A percentile compares a stretch with the other conserved stretches of the same genome.
These are phyloP conservation scores for Fusarium sp. DNA, from an alignment of 2,329 filamentous ascomycete genomes.

Conservation along the genomic window DNA sequence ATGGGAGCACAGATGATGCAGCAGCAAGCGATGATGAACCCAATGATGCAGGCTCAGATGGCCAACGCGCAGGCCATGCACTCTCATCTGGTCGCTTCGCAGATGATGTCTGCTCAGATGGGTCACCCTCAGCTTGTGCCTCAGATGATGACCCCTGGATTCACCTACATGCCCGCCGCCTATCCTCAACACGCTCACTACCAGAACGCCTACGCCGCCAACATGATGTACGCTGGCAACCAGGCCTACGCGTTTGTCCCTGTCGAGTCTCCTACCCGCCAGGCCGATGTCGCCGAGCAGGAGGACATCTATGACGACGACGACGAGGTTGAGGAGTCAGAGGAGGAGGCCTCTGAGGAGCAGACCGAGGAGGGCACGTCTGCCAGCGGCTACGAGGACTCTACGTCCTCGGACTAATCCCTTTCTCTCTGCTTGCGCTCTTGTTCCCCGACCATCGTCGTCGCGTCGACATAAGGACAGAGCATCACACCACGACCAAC, in stretches of 20 bases:
- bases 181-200: background rate
- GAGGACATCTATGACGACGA: background rate
- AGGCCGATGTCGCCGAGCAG: background rate
- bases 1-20: background rate
- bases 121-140: background rate
- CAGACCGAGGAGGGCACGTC: background rate
- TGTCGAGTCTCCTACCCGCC: background rate
- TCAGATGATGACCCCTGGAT: background rate
- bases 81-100: background rate
- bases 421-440: background rate
- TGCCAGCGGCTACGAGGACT: background rate
- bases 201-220: background rate
- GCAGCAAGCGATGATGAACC: background rate
- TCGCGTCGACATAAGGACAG: background rate
- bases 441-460: background rate
- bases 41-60: background rate
- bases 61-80: background rate
- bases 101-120: slow-evolving; percentile 5
- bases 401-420: background rate
- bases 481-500: background rate
- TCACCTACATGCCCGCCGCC: background rate
- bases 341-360: slow-evolving; percentile 5
- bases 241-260: background rate
- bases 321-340: background rate
- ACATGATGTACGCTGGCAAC: background rate